Base-by-base conservation (phyloP, 2,329 filamentous ascomycete genomes). In the Colletotrichum neosansevieriae region DNA sequence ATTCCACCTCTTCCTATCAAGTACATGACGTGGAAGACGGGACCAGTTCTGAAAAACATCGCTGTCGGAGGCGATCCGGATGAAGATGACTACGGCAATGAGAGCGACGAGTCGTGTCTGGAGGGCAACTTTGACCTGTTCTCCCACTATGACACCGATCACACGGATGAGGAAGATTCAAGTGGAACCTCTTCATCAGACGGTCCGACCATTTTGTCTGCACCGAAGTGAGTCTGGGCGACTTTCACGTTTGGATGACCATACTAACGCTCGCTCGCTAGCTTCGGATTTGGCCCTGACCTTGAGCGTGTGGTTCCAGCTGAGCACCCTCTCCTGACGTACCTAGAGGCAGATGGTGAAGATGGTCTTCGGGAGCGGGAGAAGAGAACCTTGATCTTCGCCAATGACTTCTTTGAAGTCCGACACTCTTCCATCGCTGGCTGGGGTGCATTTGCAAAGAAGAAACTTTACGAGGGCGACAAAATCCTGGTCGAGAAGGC, bases 371-470 rank as follows among this genome's bases (percentile, higher is more conserved):
- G 1, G 3, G 17, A 47, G 1, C 12, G 1, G 3, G 17, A 47
- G 1, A 19, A 67, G 57, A 21, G 58, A 0, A 2, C 24, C 0
- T 1, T 36, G 1, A 69, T 74, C n/a, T 82, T 78, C 44, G 58
- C 74, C 21, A 86, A 85, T 66, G 73, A 76, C 0, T 78, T 72
- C 64, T 80, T 88, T 44, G 71, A 77, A 11, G 72, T 88, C 6
- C 77, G 75, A 3, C 72, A 72, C 10, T 86, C 84, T 0, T 54
- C 68, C 0, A 74, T 83, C 1, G 80, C 80, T 0, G 85, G 85
- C 1, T 79, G 81, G 50, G 86, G 86, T 0, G 81, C 78, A 0
- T 86, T 87, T 53, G 85, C 86, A 0, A 70, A 72, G 1, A 73
- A 72, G 5, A 74, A 79, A 6, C 77, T 88, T 11, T 70, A 70